Percentiles rank a stretch among this genome's conserved stretches.
Evolutionary conservation across 2,329 filamentous ascomycete species (phyloP).

Genomic region (Colletotrichum kahawae): DNA sequence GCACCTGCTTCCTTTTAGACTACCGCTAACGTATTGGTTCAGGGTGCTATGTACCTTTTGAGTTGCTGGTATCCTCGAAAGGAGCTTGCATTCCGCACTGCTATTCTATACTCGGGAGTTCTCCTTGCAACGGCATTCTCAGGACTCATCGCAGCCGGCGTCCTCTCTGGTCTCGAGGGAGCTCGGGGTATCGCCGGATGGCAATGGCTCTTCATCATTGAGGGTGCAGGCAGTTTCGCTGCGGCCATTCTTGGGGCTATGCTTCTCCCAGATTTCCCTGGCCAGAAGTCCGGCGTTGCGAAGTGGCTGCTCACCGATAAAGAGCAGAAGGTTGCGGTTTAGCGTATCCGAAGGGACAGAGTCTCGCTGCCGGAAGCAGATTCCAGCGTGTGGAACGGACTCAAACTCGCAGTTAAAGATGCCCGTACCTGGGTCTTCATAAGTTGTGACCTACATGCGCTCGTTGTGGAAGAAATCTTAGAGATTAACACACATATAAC

Average conservation of each 20-base stretch:
- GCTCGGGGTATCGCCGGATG: not conserved
- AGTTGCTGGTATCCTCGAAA: conserved; percentile 72
- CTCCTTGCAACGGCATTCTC: not conserved
- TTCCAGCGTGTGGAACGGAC: conserved; percentile 18
- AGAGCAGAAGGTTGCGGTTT: conserved; percentile 13
- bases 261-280: conserved; percentile 7
- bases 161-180: not conserved
- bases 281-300: not conserved
- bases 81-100: conserved; percentile 62
- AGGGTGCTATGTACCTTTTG: conserved; percentile 55
- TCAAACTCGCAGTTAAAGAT: conserved; percentile 26
- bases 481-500: not conserved
- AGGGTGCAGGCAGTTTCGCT: not conserved
- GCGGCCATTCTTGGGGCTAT: not conserved
- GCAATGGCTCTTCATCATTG: conserved; percentile 1
- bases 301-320: not conserved
- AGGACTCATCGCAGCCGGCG: conserved; percentile 24
- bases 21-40: not conserved
- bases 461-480: not conserved
- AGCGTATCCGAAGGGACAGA: conserved; percentile 22
- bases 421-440: conserved; percentile 28
- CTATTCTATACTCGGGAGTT: not conserved
- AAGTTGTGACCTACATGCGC: not conserved
- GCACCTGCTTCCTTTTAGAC: not conserved
- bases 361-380: conserved; percentile 23